Conservation (phyloP, 805 yeast genomes). For the Deakozyma indianensis region DNA sequence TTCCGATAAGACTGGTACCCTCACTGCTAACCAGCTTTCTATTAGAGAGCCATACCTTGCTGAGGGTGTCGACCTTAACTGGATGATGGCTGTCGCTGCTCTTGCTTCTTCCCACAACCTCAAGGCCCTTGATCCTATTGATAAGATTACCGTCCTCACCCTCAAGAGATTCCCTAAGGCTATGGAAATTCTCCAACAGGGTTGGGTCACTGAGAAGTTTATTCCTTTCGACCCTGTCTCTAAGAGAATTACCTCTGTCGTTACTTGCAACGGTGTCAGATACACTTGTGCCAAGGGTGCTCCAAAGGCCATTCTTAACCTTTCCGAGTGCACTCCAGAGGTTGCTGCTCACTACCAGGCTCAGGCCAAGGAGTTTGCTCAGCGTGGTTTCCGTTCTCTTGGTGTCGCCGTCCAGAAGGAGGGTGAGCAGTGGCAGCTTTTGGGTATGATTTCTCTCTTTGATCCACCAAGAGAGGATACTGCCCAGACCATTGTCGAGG, state of each 20-base stretch:
- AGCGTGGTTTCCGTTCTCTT: conserved; percentile 96
- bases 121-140: conserved; percentile 96
- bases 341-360: conserved; percentile 87
- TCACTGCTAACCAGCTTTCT: conserved; percentile 90
- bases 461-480: conserved; percentile 99
- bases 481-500: conserved; percentile 88
- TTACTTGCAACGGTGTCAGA: conserved; percentile 92
- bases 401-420: conserved; percentile 99
- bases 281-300: conserved; percentile 97
- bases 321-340: conserved; percentile 56
- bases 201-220: conserved; percentile 45
- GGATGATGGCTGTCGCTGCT: conserved; percentile 94
- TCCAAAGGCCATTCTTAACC: conserved; percentile 75
- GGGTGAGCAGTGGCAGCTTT: conserved; percentile 96
- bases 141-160: conserved; percentile 89
- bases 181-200: conserved; percentile 25
- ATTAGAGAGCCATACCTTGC: conserved; percentile 96
- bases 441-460: conserved; percentile 97
- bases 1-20: conserved; percentile 95
- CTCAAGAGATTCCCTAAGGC: conserved; percentile 85
- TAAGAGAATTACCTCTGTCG: conserved; percentile 88
- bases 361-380: conserved; percentile 94
- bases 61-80: conserved; percentile 93
- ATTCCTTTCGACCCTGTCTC: conserved; percentile 97
- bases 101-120: conserved; percentile 96